Evolutionary conservation across 139 green algal genomes (phyloP).

Genomic region (Deuterostichococcus epilithicus): DNA sequence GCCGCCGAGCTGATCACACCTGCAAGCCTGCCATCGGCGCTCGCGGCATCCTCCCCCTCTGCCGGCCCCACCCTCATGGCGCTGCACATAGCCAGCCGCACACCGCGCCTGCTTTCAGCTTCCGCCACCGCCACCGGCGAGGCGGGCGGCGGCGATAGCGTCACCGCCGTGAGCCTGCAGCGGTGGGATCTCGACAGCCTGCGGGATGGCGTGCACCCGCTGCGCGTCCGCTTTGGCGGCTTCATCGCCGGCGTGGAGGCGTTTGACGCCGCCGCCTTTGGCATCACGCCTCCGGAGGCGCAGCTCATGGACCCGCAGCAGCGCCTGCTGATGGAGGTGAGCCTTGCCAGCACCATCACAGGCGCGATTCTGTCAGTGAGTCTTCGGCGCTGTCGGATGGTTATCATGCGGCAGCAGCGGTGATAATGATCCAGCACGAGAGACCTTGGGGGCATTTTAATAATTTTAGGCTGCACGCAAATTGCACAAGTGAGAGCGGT

Average conservation of each 20-base stretch:
- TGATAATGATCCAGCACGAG: too few species aligned
- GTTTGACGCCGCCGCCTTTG: constrained; percentile 55
- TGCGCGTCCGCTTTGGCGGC: constrained; percentile 58
- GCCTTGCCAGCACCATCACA: too few species aligned
- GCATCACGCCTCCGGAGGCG: constrained; percentile 52
- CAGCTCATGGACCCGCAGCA: constrained; percentile 79
- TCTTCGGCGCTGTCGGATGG: too few species aligned
- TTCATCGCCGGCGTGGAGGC: constrained; percentile 57
- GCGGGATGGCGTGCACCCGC: neutral
- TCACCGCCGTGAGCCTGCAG: neutral
- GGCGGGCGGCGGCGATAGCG: neutral
- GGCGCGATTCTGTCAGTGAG: too few species aligned
- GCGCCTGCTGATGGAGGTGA: constrained; percentile 58
- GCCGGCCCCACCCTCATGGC: neutral
- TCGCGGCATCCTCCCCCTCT: neutral
- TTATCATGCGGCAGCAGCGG: too few species aligned
- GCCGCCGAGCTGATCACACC: neutral
- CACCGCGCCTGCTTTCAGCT: neutral
- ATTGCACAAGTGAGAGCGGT: too few species aligned
- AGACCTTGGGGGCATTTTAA: too few species aligned
- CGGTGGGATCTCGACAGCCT: constrained; percentile 42
- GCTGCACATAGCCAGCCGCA: neutral
- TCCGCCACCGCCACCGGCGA: too few species aligned
- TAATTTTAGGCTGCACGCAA: too few species aligned
- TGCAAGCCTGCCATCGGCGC: neutral